phyloP scores from a whole-genome alignment of 495 filamentous ascomycete genomes.

The Astrothelium subdiscretum region DNA sequence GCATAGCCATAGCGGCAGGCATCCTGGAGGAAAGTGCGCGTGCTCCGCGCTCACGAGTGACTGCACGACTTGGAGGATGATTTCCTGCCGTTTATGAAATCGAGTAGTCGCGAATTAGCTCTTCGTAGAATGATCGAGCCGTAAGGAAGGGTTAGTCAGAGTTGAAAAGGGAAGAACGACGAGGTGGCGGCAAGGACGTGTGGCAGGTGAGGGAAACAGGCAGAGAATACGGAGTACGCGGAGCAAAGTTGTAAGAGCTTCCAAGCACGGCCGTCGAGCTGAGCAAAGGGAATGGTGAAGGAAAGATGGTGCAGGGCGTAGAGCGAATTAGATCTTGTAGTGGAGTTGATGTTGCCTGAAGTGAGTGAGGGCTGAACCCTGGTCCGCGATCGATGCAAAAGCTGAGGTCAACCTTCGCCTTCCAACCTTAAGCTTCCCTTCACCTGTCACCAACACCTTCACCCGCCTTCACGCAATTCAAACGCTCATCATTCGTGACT shows the following conservation, averaged over 20 bases:
- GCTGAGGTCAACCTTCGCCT: background rate
- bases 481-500: no score
- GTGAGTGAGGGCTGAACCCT: background rate
- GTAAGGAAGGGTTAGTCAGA: background rate
- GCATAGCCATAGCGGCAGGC: constrained; percentile 11
- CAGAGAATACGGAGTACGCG: background rate
- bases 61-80: background rate
- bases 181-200: background rate
- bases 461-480: no score
- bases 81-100: background rate
- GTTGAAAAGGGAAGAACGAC: background rate
- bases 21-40: background rate
- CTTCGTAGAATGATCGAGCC: background rate
- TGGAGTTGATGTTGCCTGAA: background rate
- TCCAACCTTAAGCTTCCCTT: no score
- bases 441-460: no score
- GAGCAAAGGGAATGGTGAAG: background rate
- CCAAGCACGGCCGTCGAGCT: no score
- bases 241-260: background rate
- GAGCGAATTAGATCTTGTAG: background rate
- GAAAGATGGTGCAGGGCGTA: background rate
- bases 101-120: background rate
- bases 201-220: background rate
- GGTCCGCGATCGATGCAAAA: no score
- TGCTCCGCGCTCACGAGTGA: background rate